phyloP scores from a whole-genome alignment of 2,329 filamentous ascomycete genomes.

The Penicillium paneum region DNA sequence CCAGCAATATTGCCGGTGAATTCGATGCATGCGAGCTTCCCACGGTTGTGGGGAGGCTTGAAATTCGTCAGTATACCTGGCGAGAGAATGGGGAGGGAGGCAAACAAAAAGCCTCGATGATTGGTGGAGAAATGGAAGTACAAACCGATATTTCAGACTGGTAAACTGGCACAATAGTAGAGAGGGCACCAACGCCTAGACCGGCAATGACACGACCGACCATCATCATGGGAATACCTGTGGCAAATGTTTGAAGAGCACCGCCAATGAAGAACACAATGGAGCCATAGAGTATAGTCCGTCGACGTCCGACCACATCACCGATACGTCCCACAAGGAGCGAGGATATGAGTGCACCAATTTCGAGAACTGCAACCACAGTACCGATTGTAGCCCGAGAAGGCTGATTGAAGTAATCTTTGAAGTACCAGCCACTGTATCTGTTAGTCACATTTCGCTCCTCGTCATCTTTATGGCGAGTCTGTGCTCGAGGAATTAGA shows the following conservation, averaged over 20 bases:
- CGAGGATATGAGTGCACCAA: constrained; percentile 89
- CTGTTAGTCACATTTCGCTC: not conserved
- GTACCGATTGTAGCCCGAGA: constrained; percentile 84
- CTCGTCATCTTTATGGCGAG: not conserved
- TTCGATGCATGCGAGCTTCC: constrained; percentile 94
- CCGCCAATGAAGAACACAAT: constrained; percentile 83
- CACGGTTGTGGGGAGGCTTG: constrained; percentile 83
- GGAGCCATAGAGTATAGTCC: constrained; percentile 90
- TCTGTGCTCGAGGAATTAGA: constrained; percentile 5
- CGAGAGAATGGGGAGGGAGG: not conserved
- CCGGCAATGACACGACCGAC: constrained; percentile 78
- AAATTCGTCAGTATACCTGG: constrained; percentile 14
- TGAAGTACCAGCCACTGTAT: constrained; percentile 76
- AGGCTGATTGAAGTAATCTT: constrained; percentile 87
- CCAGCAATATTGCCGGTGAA: constrained; percentile 96
- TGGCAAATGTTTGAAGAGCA: constrained; percentile 76
- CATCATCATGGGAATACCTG: constrained; percentile 84
- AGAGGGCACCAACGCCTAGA: constrained; percentile 81
- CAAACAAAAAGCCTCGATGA: not conserved
- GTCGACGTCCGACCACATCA: constrained; percentile 83
- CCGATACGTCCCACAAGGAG: constrained; percentile 82
- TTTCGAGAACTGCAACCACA: constrained; percentile 94
- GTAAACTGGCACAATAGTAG: constrained; percentile 89
- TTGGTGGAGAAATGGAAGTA: not conserved
- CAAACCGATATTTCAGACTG: constrained; percentile 80